These are phyloP conservation scores for Suillus subalutaceus DNA, from an alignment of 768 basidiomycete genomes.

Conservation along the genomic window DNA sequence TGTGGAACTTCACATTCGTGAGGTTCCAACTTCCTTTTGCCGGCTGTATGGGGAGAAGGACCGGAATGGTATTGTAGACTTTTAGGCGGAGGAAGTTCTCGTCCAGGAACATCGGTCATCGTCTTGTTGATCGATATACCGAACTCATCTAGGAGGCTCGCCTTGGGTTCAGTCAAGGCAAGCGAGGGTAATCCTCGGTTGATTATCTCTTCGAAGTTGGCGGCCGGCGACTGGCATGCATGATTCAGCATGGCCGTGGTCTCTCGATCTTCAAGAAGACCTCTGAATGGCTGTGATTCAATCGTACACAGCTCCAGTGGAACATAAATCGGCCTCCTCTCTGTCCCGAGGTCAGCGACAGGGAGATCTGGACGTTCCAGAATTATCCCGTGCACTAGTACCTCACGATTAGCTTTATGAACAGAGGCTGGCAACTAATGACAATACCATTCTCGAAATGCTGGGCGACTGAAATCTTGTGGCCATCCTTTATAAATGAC, in stretches of 20 bases:
- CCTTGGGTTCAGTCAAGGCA: background rate
- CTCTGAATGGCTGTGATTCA: conserved; percentile 55
- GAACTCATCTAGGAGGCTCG: background rate
- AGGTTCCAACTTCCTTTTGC: conserved; percentile 1
- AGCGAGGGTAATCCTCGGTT: conserved; percentile 40
- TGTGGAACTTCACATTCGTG: background rate
- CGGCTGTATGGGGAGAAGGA: background rate
- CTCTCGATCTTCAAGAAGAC: conserved; percentile 59
- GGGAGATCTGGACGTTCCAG: background rate
- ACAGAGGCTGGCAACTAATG: background rate
- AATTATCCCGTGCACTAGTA: background rate
- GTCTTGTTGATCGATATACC: background rate
- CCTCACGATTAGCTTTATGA: background rate
- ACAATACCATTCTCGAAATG: background rate
- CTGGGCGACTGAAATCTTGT: background rate
- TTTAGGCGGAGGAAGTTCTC: background rate
- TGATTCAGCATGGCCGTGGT: conserved; percentile 57
- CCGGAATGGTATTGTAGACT: background rate
- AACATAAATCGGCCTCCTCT: background rate
- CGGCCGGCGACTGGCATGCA: background rate
- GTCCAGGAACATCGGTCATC: background rate
- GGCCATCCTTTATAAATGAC: conserved; percentile 39
- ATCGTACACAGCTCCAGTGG: conserved; percentile 13
- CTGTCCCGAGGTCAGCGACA: background rate
- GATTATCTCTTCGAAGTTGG: background rate